These are phyloP conservation scores for Neonectria neomacrospora DNA, from an alignment of 2,329 filamentous ascomycete species.

Conservation along the genomic window DNA sequence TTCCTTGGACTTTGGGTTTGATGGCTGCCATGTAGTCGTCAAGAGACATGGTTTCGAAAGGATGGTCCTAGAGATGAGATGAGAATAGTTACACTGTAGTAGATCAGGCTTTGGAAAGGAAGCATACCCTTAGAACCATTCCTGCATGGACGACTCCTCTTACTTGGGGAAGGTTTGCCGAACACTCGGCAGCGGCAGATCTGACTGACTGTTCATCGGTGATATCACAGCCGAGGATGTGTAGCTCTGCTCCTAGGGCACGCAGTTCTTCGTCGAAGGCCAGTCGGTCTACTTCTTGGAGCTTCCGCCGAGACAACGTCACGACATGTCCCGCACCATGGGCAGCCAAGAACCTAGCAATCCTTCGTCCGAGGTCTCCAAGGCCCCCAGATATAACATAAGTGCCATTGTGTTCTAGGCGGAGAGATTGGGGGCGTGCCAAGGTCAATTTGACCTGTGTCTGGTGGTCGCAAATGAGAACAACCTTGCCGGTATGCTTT, in stretches of 20 bases:
- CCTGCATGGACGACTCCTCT: slow-evolving; percentile 26
- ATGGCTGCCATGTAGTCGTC: slow-evolving; percentile 26
- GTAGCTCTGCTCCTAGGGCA: slow-evolving; percentile 14
- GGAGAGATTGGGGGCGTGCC: slow-evolving; percentile 17
- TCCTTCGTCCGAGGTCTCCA: slow-evolving; percentile 28
- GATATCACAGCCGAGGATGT: slow-evolving; percentile 22
- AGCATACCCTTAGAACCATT: slow-evolving; percentile 27
- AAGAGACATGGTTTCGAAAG: slow-evolving; percentile 26
- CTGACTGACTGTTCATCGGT: slow-evolving; percentile 25
- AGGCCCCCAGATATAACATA: slow-evolving; percentile 46
- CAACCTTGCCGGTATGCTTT: slow-evolving; percentile 55
- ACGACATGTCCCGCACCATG: slow-evolving; percentile 28
- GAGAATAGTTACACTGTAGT: neutral
- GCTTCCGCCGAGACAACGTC: slow-evolving; percentile 23
- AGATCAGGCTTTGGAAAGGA: neutral
- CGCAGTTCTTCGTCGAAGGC: slow-evolving; percentile 15
- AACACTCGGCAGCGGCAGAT: slow-evolving; percentile 13
- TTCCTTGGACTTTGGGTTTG: slow-evolving; percentile 30
- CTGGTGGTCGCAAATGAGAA: slow-evolving; percentile 41
- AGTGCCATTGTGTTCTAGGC: slow-evolving; percentile 35
- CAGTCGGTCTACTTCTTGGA: slow-evolving; percentile 8
- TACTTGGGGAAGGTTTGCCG: slow-evolving; percentile 17
- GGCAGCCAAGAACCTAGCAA: slow-evolving; percentile 19
- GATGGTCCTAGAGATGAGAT: slow-evolving; percentile 13
- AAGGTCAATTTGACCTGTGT: slow-evolving; percentile 22